Base-by-base conservation (phyloP, 768 basidiomycete species). In the Sporobolomyces roseus region DNA sequence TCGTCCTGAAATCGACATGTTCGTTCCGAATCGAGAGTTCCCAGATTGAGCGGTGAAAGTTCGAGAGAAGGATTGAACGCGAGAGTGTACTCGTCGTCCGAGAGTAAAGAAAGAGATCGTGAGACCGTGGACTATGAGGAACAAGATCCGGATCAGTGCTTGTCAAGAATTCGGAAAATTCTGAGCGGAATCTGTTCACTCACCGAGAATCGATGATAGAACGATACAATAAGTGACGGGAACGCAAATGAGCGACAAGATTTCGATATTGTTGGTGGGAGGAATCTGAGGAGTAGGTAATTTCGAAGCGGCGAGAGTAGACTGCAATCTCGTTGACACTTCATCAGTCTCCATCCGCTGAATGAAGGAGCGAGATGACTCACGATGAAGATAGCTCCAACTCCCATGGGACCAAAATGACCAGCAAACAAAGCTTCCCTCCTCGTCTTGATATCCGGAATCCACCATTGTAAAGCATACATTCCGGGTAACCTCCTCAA, bases 221-320 rank as follows among this genome's bases (percentile, higher is more conserved):
- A 99, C 96, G 85, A 98, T 87, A 79, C 96, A 97, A 1, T 89
- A 87, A 16, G 92, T 89, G 72, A 99, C 90, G 0, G 96, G 96
- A 77, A 93, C 89, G 63, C 98, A 93, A 7, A 85, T 82, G 17
- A 86, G 81, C 2, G 85, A 83, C 21, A 99, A 82, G 19, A 87
- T 78, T 62, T 88, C 84, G 13, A 84, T 80, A 77, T 89, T 87
- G 23, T 81, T 81, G 36, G 80, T 79, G 0, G 87, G 84, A 8
- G 84, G 81, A 14, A 78, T 72, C 12, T 74, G 75, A 4, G 76
- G 74, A 5, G 66, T 69, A 8, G 87, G 84, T 21, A 93, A 83
- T 56, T 84, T 80, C 67, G 83, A 81, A 13, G 84, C 83, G 9
- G 91, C 90, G 16, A 91, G 83, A 0, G 91, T 92, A 16, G 88